Percentiles rank a stretch among this genome's conserved stretches.
phyloP scores from a whole-genome alignment of 2,329 filamentous ascomycete species.

The Alternaria gaisen region DNA sequence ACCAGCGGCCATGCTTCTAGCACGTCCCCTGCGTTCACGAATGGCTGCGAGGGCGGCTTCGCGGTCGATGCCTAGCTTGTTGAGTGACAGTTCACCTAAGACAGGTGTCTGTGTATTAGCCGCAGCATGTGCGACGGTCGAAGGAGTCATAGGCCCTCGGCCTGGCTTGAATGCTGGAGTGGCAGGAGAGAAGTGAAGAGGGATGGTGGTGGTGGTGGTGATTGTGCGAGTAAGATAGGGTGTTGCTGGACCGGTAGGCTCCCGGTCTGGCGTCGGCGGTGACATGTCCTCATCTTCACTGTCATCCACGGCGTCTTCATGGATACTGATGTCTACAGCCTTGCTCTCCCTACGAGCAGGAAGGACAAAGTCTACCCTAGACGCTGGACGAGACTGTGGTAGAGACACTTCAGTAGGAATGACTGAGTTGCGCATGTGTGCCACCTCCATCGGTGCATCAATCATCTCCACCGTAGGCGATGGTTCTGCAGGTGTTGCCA shows the following conservation, averaged over 20 bases:
- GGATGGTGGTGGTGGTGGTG: slow-evolving; percentile 60
- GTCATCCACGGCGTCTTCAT: slow-evolving; percentile 46
- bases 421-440: slow-evolving; percentile 33
- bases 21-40: slow-evolving; percentile 74
- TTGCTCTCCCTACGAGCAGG: slow-evolving; percentile 25
- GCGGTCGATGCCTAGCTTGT: slow-evolving; percentile 58
- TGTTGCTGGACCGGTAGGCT: slow-evolving; percentile 39
- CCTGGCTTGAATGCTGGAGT: slow-evolving; percentile 44
- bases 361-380: slow-evolving; percentile 21
- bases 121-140: slow-evolving; percentile 49
- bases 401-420: slow-evolving; percentile 22
- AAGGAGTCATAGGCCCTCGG: slow-evolving; percentile 41
- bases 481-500: slow-evolving; percentile 23
- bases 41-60: slow-evolving; percentile 81
- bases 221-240: slow-evolving; percentile 53
- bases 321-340: slow-evolving; percentile 34
- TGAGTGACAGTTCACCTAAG: slow-evolving; percentile 45
- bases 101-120: slow-evolving; percentile 40
- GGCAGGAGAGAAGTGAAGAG: slow-evolving; percentile 56
- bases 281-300: slow-evolving; percentile 41
- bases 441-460: slow-evolving; percentile 34
- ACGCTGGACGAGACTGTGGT: slow-evolving; percentile 14
- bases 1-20: slow-evolving; percentile 72
- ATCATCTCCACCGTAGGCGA: slow-evolving; percentile 30
- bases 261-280: slow-evolving; percentile 30